A percentile compares a stretch with the other conserved stretches of the same genome.
These are phyloP conservation scores for Cyberlindnera mississippiensis DNA, from an alignment of 805 yeast genomes.

Conservation along the genomic window DNA sequence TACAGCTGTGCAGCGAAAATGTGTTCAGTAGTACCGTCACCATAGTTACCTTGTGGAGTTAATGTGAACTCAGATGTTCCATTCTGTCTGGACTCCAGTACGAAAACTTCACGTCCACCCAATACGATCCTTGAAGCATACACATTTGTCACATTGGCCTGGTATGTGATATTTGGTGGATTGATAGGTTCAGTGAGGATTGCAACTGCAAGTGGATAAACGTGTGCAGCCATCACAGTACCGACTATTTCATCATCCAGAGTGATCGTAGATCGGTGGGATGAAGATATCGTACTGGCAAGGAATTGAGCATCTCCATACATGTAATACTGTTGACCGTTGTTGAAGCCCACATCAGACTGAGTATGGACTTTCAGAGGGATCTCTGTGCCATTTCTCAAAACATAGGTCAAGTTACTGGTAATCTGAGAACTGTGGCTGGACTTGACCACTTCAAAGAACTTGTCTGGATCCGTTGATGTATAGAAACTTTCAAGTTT, in stretches of 20 bases:
- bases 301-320: constrained; percentile 39
- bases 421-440: constrained; percentile 11
- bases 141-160: constrained; percentile 21
- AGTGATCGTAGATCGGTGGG: constrained; percentile 15
- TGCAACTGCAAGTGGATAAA: constrained; percentile 18
- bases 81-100: constrained; percentile 32
- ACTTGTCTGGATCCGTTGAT: constrained; percentile 15
- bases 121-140: constrained; percentile 20
- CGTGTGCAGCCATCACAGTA: constrained; percentile 13
- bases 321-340: constrained; percentile 35
- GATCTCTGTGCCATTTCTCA: constrained; percentile 22
- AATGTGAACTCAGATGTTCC: constrained; percentile 43
- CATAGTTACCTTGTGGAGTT: constrained; percentile 44
- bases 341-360: constrained; percentile 30
- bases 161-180: constrained; percentile 13
- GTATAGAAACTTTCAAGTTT: constrained; percentile 4
- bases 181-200: constrained; percentile 15
- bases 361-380: constrained; percentile 23
- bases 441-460: constrained; percentile 25
- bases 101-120: constrained; percentile 19
- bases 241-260: constrained; percentile 11
- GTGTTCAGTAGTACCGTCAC: constrained; percentile 37
- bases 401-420: constrained; percentile 17
- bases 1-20: constrained; percentile 24
- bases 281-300: constrained; percentile 16